Conservation (phyloP, 257 asterid genomes). For the Nicotiana knightiana region DNA sequence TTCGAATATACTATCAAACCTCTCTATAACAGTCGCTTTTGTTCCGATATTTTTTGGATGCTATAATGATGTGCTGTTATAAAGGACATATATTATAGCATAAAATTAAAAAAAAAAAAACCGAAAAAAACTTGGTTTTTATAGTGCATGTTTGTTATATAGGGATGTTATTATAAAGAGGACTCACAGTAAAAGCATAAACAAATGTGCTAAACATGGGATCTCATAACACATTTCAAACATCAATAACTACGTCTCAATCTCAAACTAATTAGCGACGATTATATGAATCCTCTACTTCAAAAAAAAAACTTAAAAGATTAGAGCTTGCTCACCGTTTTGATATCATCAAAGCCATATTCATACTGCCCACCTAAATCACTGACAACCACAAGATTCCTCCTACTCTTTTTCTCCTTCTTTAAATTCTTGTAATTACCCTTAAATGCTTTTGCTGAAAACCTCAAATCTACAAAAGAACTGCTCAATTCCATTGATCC, state of each 20-base stretch:
- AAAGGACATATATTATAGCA: too few relatives aligned
- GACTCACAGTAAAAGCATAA: neutral
- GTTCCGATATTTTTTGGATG: too few relatives aligned
- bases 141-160: too few relatives aligned
- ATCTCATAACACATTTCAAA: neutral
- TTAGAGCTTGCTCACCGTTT: slow-evolving; percentile 29
- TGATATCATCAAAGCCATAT: slow-evolving; percentile 59
- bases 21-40: too few relatives aligned
- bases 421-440: slow-evolving; percentile 17
- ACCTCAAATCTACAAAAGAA: slow-evolving; percentile 39
- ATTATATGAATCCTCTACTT: neutral
- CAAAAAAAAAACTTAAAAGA: neutral
- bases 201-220: neutral
- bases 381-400: slow-evolving; percentile 34
- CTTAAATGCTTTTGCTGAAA: slow-evolving; percentile 30
- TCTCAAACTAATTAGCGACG: neutral
- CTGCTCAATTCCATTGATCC: slow-evolving; percentile 40
- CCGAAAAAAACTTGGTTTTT: too few relatives aligned
- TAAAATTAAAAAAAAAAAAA: too few relatives aligned
- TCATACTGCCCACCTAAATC: slow-evolving; percentile 62
- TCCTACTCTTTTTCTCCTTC: slow-evolving; percentile 37
- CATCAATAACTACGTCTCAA: neutral
- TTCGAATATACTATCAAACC: too few relatives aligned
- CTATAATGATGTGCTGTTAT: too few relatives aligned
- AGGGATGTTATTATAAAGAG: too few relatives aligned